These are phyloP conservation scores for Gymnopus androsaceus DNA, from an alignment of 1,284 basidiomycete species.

Conservation along the genomic window DNA sequence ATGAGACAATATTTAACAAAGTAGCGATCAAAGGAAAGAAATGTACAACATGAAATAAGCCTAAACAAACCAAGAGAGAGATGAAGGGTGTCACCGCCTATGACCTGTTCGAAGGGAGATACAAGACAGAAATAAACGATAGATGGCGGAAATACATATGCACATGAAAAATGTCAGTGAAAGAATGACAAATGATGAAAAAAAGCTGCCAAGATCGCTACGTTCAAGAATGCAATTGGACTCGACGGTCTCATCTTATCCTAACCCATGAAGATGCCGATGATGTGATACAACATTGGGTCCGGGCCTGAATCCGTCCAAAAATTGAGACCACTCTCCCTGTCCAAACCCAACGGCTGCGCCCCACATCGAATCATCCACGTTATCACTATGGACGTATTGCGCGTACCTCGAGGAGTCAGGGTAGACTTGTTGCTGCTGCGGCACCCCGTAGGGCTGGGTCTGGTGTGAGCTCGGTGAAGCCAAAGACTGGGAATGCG, in stretches of 20 bases:
- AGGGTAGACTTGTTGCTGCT: conserved; percentile 32
- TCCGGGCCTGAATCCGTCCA: conserved; percentile 22
- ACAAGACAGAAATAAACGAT: not conserved
- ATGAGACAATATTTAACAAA: not conserved
- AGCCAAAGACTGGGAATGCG: conserved; percentile 11
- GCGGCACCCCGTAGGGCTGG: conserved; percentile 7
- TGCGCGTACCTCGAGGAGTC: conserved; percentile 27
- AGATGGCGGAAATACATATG: not conserved
- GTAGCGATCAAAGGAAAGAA: not conserved
- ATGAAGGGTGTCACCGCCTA: not conserved
- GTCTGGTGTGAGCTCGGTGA: conserved; percentile 18
- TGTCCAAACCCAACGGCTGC: conserved; percentile 61
- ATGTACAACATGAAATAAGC: conserved; percentile 6
- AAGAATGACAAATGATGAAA: not conserved
- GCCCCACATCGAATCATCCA: conserved; percentile 59
- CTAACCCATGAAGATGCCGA: conserved; percentile 17
- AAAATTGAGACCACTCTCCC: conserved; percentile 56
- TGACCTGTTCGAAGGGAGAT: too few relatives aligned
- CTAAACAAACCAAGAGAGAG: not conserved
- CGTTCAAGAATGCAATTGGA: not conserved
- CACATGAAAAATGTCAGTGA: not conserved
- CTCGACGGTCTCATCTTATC: too few relatives aligned
- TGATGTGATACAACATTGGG: conserved; percentile 12
- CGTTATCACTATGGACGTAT: conserved; percentile 48
- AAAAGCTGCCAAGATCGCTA: not conserved